Evolutionary conservation across 176 grass and related monocot genomes (phyloP).

Genomic region (Carex littledalei): DNA sequence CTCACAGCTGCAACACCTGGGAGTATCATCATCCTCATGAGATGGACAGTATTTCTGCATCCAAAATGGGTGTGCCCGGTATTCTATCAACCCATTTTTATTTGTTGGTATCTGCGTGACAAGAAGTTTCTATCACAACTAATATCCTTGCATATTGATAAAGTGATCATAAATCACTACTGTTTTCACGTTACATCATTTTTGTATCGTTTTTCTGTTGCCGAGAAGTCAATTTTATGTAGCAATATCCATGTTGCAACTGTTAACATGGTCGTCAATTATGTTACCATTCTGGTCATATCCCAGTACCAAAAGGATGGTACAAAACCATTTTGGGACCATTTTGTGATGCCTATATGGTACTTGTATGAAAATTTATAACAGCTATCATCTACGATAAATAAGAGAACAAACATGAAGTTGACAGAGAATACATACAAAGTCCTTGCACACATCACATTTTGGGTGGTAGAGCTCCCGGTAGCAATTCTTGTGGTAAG

Average conservation of each 20-base stretch:
- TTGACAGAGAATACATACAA: constrained; percentile 39
- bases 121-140: constrained; percentile 2
- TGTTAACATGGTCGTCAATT: neutral
- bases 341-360: neutral
- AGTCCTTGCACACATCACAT: constrained; percentile 80
- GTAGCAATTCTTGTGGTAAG: constrained; percentile 79
- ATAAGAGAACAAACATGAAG: neutral
- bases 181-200: neutral
- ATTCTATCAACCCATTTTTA: constrained; percentile 65
- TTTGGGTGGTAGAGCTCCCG: constrained; percentile 81
- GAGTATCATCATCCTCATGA: constrained; percentile 84
- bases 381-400: neutral
- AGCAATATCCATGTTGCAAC: neutral
- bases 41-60: constrained; percentile 85
- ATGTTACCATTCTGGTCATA: neutral
- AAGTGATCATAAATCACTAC: neutral
- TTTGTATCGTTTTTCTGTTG: neutral
- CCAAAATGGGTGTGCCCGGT: constrained; percentile 93
- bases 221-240: neutral
- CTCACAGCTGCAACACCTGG: constrained; percentile 95
- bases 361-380: neutral
- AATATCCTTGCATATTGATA: constrained; percentile 5
- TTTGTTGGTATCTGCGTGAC: constrained; percentile 73
- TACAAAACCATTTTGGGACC: neutral
- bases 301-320: neutral